Conservation (phyloP, 2,329 filamentous ascomycete genomes). For the Penicillium corylophilum region DNA sequence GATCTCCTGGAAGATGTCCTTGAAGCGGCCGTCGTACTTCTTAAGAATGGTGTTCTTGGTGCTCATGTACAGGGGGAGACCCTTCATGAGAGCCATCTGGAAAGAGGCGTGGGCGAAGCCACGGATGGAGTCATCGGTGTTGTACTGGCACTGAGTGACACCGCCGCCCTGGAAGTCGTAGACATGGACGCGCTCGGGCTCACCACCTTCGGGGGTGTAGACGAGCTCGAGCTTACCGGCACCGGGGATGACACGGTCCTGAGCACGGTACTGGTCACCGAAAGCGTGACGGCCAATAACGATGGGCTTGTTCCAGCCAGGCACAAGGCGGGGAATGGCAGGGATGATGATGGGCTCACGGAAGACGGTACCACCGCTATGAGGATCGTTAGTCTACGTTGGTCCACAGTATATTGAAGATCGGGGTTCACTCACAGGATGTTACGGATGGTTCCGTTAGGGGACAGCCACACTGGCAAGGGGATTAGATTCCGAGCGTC, state of each 20-base stretch:
- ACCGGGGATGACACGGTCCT: constrained; percentile 80
- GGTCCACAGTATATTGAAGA: background rate
- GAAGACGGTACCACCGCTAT: constrained; percentile 88
- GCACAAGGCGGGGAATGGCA: constrained; percentile 86
- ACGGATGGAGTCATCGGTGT: constrained; percentile 91
- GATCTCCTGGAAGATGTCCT: constrained; percentile 98
- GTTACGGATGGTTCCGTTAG: constrained; percentile 82
- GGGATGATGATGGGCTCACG: constrained; percentile 97
- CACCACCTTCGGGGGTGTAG: constrained; percentile 76
- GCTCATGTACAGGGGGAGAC: constrained; percentile 96
- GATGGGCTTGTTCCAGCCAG: constrained; percentile 98
- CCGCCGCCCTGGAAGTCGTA: constrained; percentile 84
- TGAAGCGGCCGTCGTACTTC: constrained; percentile 97
- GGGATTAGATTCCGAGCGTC: constrained; percentile 8
- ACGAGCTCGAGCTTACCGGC: constrained; percentile 91
- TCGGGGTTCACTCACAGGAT: constrained; percentile 49
- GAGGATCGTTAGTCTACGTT: constrained; percentile 21
- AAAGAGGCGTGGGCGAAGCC: constrained; percentile 96
- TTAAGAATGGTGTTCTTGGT: constrained; percentile 99
- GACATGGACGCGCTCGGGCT: constrained; percentile 84
- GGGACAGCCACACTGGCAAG: constrained; percentile 90
- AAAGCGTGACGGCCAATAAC: constrained; percentile 98
- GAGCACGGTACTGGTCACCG: constrained; percentile 97
- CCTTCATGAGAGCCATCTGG: constrained; percentile 88
- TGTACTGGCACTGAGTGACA: constrained; percentile 94